Evolutionary conservation across 176 grass and related monocot genomes (phyloP), one percentile per base, ranked within the genome.

Genomic region (Dendrocalamus sinicus): DNA sequence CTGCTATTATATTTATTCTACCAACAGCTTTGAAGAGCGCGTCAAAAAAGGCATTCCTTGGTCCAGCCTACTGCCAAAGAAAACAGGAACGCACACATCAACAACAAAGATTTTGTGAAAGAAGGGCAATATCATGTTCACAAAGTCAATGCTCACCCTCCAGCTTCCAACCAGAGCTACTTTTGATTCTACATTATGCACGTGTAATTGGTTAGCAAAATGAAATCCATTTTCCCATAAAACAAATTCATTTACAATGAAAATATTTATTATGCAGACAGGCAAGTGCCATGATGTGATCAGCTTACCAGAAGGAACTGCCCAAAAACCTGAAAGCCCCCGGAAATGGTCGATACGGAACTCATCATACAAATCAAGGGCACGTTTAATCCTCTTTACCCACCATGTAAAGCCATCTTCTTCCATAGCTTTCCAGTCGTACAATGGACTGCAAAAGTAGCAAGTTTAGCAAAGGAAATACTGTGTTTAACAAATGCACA

Each of bases 311-410:
- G 89, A 92, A 87, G 93, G 91, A 77, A 98, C 93, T 22, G 95
- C 93, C 95, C 95, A 98, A 88, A 83, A 98, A 52, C 95, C 91
- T 40, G 91, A 78, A 83, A 98, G 89, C 9, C 95, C 95, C 41
- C 95, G 93, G 81, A 98, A 98, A 92, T 98, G 95, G 46, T 98
- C 95, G 74, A 98, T 98, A 44, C 95, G 91, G 60, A 98, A 98
- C 89, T 98, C 95, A 72, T 98, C 93, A 60, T 98, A 98, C 65
- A 98, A 89, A 90, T 98, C 95, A 92, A 98, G 91, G 17, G 95
- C 95, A 52, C 95, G 95, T 43, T 85, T 92, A 78, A 98, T 98
- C 92, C 95, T 95, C 70, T 93, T 84, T 90, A 92, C 66, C 95
- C 95, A 98, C 96, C 96, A 98, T 69, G 80, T 53, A 90, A 93